Evolutionary conservation across 208 protist species (phyloP), one percentile per base, ranked within the genome.

Genomic region (Angomonas ambiguus): DNA sequence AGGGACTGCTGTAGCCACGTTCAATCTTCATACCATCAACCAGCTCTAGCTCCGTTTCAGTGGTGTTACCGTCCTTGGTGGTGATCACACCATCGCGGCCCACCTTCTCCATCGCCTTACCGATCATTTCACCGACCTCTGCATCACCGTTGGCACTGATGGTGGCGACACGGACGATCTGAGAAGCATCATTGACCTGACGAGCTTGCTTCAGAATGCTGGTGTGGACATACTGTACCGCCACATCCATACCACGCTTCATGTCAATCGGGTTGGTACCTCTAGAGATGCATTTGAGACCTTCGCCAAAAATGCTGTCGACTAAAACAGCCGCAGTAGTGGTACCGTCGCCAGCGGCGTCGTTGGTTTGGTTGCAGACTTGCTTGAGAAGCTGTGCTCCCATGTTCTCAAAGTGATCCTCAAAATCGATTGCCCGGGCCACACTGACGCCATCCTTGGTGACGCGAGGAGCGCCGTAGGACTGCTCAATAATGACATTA

Each of bases 401-500:
- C 74, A 99, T 87, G 92, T 99, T 99, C 80, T 99, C 87, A 51
- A 91, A 97, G 62, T 75, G 87, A 82, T 99, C 97, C 75, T 92
- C 79, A 69, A 99, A 99, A 71, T 99, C 97, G 65, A 99, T 98
- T 41, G 91, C 72, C 75, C 98, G 98, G 13, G 98, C 99, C 20
- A 99, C 99, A 24, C 98, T 99, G 42, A 99, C 98, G 83, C 99
- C 99, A 69, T 99, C 98, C 92, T 99, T 99, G 38, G 99, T 99
- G 82, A 99, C 99, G 71, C 99, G 98, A 42, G 98, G 98, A 20
- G 86, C 65, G 60, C 97, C 98, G 76, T 97, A 99, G 51, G 84
- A 63, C 79, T 99, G 97, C 70, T 99, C 98, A 42, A 99, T 97
- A 35, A 99, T 96, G 25, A 99, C 98, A 74, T 99, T 99, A 63